Evolutionary conservation across 2,329 filamentous ascomycete species (phyloP).

Genomic region (Pseudogymnoascus sp.): DNA sequence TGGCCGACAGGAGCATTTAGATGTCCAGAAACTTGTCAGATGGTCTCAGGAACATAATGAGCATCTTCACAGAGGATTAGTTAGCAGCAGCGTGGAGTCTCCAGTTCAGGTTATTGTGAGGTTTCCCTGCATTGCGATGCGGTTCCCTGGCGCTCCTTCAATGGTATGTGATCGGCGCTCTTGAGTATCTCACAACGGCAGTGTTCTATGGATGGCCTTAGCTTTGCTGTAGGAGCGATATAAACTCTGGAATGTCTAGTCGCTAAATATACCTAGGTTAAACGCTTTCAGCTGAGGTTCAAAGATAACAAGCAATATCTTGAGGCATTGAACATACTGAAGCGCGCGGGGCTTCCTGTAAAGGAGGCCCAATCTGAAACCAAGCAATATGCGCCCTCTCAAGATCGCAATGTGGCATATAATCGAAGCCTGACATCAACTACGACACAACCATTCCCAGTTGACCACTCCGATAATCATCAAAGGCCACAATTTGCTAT

Average conservation of each 20-base stretch:
- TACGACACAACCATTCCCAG: background rate
- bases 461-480: background rate
- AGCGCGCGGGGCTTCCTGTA: conserved; percentile 29
- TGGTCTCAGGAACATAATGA: conserved; percentile 18
- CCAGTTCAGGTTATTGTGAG: conserved; percentile 29
- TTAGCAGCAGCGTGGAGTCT: conserved; percentile 16
- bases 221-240: background rate
- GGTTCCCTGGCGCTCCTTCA: conserved; percentile 25
- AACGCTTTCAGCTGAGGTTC: conserved; percentile 38
- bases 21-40: conserved; percentile 23
- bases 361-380: conserved; percentile 15
- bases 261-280: conserved; percentile 27
- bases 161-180: conserved; percentile 20
- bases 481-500: background rate
- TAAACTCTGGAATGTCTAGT: background rate
- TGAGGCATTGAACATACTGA: conserved; percentile 22
- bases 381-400: conserved; percentile 10
- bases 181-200: conserved; percentile 15
- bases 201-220: background rate
- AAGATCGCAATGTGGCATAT: background rate
- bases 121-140: conserved; percentile 29
- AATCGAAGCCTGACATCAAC: background rate
- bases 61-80: background rate
- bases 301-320: conserved; percentile 30
- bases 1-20: conserved; percentile 24